Evolutionary conservation across 345 rosid genomes (phyloP).

Genomic region (Hypericum androsaemum): DNA sequence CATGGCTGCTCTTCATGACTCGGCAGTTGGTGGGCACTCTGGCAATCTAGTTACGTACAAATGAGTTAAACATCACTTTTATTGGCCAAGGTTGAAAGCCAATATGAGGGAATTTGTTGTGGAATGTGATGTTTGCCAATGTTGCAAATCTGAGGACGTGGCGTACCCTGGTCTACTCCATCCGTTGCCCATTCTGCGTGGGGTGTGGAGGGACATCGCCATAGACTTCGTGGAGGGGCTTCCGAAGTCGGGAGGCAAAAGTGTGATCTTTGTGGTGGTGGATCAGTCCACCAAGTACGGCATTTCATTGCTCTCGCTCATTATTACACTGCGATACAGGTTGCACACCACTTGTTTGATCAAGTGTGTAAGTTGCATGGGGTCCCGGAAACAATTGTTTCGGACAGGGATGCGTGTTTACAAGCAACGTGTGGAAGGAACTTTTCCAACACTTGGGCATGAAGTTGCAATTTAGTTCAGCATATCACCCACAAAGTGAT

Average conservation of each 20-base stretch:
- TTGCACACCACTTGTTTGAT: background rate
- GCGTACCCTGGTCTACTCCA: background rate
- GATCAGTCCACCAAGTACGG: background rate
- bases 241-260: background rate
- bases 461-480: background rate
- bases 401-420: background rate
- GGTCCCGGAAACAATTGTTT: background rate
- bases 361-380: background rate
- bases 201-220: background rate
- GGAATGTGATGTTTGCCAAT: conserved; percentile 2
- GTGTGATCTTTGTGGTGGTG: background rate
- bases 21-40: background rate
- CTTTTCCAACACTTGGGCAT: background rate
- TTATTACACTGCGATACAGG: background rate
- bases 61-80: background rate
- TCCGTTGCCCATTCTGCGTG: background rate
- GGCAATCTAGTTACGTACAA: background rate
- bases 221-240: conserved; percentile 11
- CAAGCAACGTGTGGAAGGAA: background rate
- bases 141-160: background rate
- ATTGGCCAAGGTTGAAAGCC: background rate
- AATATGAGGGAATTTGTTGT: background rate
- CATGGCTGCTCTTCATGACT: background rate
- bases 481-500: conserved; percentile 1
- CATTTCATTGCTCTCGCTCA: background rate